Percentiles rank a stretch among this genome's conserved stretches.
These are phyloP conservation scores for Saccharomyces pastorianus DNA, from an alignment of 1,139 yeast species.

Conservation along the genomic window DNA sequence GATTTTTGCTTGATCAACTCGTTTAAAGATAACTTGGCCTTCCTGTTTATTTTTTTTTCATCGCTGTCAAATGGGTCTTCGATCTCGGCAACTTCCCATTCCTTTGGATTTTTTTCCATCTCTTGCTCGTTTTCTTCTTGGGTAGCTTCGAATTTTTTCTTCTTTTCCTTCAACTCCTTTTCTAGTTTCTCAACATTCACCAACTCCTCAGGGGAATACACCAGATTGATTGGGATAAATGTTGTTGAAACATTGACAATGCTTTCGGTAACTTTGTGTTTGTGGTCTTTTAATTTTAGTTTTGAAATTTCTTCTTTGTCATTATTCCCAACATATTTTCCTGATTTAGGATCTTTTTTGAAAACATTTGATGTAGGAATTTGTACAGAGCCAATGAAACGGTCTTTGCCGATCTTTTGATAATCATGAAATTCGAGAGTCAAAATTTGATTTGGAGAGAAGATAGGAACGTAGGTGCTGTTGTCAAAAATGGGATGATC, in stretches of 20 bases:
- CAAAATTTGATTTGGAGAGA: slow-evolving; percentile 53
- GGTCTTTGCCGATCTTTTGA: slow-evolving; percentile 54
- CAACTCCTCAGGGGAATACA: slow-evolving; percentile 50
- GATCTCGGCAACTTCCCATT: slow-evolving; percentile 55
- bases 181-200: slow-evolving; percentile 38
- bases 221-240: slow-evolving; percentile 56
- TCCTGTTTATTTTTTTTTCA: slow-evolving; percentile 33
- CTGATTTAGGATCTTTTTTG: slow-evolving; percentile 39
- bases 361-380: slow-evolving; percentile 45
- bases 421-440: slow-evolving; percentile 56
- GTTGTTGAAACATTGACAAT: slow-evolving; percentile 48
- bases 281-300: slow-evolving; percentile 41
- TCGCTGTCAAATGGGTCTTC: slow-evolving; percentile 40
- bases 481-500: slow-evolving; percentile 50
- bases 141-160: slow-evolving; percentile 36
- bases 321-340: slow-evolving; percentile 35
- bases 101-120: slow-evolving; percentile 49
- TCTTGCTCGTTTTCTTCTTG: slow-evolving; percentile 39
- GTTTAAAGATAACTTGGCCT: slow-evolving; percentile 43
- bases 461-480: slow-evolving; percentile 54
- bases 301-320: slow-evolving; percentile 32
- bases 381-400: slow-evolving; percentile 53
- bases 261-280: slow-evolving; percentile 40
- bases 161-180: slow-evolving; percentile 34
- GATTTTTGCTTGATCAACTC: slow-evolving; percentile 49